These are phyloP conservation scores for Dalbergia oliveri DNA, from an alignment of 306 rosid genomes.

Conservation along the genomic window DNA sequence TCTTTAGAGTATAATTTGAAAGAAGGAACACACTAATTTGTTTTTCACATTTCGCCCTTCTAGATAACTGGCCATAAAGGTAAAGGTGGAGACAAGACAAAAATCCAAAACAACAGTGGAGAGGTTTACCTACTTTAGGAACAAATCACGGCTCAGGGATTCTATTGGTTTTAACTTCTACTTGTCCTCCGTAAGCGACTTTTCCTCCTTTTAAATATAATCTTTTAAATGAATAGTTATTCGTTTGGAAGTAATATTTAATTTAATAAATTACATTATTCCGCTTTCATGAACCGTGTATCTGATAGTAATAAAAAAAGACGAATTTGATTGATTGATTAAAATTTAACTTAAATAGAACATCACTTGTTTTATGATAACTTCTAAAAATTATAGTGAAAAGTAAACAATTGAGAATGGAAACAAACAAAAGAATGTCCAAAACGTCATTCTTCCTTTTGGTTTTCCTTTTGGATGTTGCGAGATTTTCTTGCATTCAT, in stretches of 20 bases:
- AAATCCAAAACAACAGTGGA: neutral
- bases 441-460: no score
- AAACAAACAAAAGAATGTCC: no score
- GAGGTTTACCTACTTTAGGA: conserved; percentile 26
- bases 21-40: neutral
- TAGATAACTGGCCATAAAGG: conserved; percentile 3
- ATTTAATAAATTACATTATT: neutral
- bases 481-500: no score
- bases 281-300: neutral
- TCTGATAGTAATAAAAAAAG: neutral
- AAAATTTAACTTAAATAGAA: no score
- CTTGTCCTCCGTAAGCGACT: conserved; percentile 42
- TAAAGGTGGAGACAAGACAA: neutral
- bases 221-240: neutral
- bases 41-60: neutral
- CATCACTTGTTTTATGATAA: no score
- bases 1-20: no score
- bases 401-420: no score
- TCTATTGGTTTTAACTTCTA: neutral
- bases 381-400: no score
- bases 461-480: no score
- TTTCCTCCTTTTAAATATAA: neutral
- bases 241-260: neutral
- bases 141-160: neutral
- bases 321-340: no score